Percentiles rank a stretch among this genome's conserved stretches.
Evolutionary conservation across 257 asterid genomes (phyloP).

Genomic region (Penstemon newberryi): DNA sequence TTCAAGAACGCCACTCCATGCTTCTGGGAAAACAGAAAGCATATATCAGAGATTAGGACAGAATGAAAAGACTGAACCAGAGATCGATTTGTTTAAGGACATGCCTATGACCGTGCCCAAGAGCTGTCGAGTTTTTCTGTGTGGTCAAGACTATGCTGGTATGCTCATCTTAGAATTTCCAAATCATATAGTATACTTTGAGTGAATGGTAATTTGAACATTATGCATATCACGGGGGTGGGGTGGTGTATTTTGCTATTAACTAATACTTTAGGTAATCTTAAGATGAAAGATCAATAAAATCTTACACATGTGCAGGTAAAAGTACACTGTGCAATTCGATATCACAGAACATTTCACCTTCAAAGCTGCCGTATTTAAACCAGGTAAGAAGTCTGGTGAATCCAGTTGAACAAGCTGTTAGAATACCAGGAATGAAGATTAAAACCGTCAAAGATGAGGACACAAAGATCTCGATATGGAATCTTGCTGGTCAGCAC

Average conservation of each 20-base stretch:
- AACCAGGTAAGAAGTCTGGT: slow-evolving; percentile 71
- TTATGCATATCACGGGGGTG: no score
- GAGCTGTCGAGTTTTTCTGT: slow-evolving; percentile 65
- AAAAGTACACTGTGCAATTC: slow-evolving; percentile 66
- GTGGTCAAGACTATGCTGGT: slow-evolving; percentile 82
- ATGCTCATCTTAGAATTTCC: slow-evolving; percentile 4
- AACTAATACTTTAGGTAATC: no score
- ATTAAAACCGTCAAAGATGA: slow-evolving; percentile 63
- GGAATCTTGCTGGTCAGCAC: slow-evolving; percentile 84
- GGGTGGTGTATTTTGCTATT: no score
- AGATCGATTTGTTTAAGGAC: slow-evolving; percentile 59
- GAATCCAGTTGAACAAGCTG: slow-evolving; percentile 77
- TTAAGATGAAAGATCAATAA: background rate
- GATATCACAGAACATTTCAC: slow-evolving; percentile 54
- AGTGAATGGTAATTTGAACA: no score
- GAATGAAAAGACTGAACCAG: slow-evolving; percentile 53
- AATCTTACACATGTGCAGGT: slow-evolving; percentile 38
- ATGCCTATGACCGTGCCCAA: slow-evolving; percentile 66
- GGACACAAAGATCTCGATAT: slow-evolving; percentile 65
- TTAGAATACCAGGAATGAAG: slow-evolving; percentile 56
- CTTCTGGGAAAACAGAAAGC: slow-evolving; percentile 58
- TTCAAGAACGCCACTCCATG: slow-evolving; percentile 62
- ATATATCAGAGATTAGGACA: slow-evolving; percentile 57
- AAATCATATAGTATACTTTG: background rate
- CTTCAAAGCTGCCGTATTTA: slow-evolving; percentile 53